A percentile compares a stretch with the other conserved stretches of the same genome.
These are phyloP conservation scores for Musa itinerans DNA, from an alignment of 176 grass and related monocot species.

Conservation along the genomic window DNA sequence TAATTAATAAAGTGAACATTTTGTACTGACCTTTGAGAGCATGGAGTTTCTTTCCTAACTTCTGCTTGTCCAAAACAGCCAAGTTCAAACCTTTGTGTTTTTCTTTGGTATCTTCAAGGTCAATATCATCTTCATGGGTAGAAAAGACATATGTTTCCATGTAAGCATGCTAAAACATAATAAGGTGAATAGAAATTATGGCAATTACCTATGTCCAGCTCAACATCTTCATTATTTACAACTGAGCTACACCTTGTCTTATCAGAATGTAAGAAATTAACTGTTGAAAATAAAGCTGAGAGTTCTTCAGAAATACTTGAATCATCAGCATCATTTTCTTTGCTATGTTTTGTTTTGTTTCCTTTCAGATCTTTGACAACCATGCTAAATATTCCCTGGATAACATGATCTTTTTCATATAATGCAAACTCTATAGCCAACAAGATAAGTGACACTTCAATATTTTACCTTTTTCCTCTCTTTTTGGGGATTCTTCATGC, in stretches of 20 bases:
- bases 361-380: constrained; percentile 83
- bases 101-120: constrained; percentile 58
- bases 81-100: constrained; percentile 79
- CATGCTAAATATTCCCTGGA: constrained; percentile 79
- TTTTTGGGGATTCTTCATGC: constrained; percentile 54
- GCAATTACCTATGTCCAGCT: constrained; percentile 71
- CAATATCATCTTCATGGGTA: constrained; percentile 67
- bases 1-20: not conserved
- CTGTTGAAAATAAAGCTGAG: constrained; percentile 54
- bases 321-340: constrained; percentile 36
- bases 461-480: constrained; percentile 78
- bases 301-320: constrained; percentile 49
- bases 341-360: constrained; percentile 58
- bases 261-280: constrained; percentile 44
- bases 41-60: constrained; percentile 67
- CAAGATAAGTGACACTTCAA: constrained; percentile 5
- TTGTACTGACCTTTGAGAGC: constrained; percentile 60
- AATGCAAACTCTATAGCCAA: not conserved
- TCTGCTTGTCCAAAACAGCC: constrained; percentile 67
- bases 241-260: constrained; percentile 45
- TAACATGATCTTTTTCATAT: not conserved
- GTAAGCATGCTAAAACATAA: not conserved
- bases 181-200: constrained; percentile 1
- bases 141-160: constrained; percentile 1
- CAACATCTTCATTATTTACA: constrained; percentile 44